These are phyloP conservation scores for Fusarium proliferatum DNA, from an alignment of 2,329 filamentous ascomycete genomes.

Conservation along the genomic window DNA sequence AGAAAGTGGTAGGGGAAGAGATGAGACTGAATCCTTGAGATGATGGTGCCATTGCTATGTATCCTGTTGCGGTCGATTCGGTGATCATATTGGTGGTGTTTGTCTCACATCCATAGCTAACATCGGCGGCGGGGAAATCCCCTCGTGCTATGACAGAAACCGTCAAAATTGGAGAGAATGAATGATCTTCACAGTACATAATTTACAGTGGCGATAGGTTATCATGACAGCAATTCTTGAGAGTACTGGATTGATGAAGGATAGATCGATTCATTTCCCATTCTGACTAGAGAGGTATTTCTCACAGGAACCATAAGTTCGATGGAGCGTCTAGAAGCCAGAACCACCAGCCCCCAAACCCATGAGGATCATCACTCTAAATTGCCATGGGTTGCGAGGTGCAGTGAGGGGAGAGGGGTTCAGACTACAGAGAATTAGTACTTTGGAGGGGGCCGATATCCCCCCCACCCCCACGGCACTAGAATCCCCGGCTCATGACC, in stretches of 20 bases:
- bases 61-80: not conserved
- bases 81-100: not conserved
- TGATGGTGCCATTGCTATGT: not conserved
- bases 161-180: constrained; percentile 16
- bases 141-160: not conserved
- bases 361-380: constrained; percentile 2
- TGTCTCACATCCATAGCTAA: not conserved
- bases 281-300: not conserved
- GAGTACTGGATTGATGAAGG: not conserved
- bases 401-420: constrained; percentile 22
- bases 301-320: not conserved
- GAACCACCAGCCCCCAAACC: constrained; percentile 31
- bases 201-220: not conserved
- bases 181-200: not conserved
- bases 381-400: not conserved
- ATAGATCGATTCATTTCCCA: not conserved
- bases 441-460: constrained; percentile 16
- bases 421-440: not conserved
- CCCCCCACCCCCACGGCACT: constrained; percentile 31
- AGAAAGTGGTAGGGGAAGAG: not conserved
- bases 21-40: not conserved
- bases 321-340: not conserved
- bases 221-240: constrained; percentile 11
- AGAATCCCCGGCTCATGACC: constrained; percentile 18
- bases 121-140: constrained; percentile 21